Conservation (phyloP, 495 filamentous ascomycete species). For the Talaromyces thailandensis region DNA sequence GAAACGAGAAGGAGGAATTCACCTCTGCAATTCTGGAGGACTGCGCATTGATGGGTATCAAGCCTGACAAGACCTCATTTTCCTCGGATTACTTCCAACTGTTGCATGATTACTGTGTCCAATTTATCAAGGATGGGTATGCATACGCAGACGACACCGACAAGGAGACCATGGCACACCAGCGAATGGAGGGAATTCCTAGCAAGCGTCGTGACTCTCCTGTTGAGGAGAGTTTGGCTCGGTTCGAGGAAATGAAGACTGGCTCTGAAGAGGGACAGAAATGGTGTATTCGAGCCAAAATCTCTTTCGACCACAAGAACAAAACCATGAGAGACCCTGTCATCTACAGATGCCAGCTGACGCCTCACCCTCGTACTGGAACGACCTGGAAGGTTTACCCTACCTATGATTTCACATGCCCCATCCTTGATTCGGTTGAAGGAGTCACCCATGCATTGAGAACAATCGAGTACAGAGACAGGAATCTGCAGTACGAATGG, state of each 20-base stretch:
- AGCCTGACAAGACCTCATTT: constrained; percentile 67
- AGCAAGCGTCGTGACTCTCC: constrained; percentile 66
- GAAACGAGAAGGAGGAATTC: constrained; percentile 89
- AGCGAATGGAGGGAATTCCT: constrained; percentile 67
- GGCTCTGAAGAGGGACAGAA: constrained; percentile 64
- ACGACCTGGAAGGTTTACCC: constrained; percentile 90
- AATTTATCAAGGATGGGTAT: constrained; percentile 72
- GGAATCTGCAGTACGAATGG: constrained; percentile 97
- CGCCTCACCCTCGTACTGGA: constrained; percentile 85
- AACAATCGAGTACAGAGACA: constrained; percentile 95
- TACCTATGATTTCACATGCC: constrained; percentile 91
- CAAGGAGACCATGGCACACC: constrained; percentile 72
- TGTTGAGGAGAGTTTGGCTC: constrained; percentile 71
- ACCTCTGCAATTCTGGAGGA: constrained; percentile 84
- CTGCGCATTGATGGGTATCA: constrained; percentile 75
- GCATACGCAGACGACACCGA: constrained; percentile 89
- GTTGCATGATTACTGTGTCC: constrained; percentile 67
- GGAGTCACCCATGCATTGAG: constrained; percentile 92
- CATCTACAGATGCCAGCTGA: constrained; percentile 78
- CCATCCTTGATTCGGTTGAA: constrained; percentile 82
- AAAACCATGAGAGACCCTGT: constrained; percentile 86
- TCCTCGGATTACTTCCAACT: constrained; percentile 89
- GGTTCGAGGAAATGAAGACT: constrained; percentile 83
- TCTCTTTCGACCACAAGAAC: constrained; percentile 74
- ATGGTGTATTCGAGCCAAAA: constrained; percentile 86